A percentile compares a stretch with the other conserved stretches of the same genome.
These are phyloP conservation scores for Ceratobasidium sp. DNA, from an alignment of 1,284 basidiomycete genomes.

Conservation along the genomic window DNA sequence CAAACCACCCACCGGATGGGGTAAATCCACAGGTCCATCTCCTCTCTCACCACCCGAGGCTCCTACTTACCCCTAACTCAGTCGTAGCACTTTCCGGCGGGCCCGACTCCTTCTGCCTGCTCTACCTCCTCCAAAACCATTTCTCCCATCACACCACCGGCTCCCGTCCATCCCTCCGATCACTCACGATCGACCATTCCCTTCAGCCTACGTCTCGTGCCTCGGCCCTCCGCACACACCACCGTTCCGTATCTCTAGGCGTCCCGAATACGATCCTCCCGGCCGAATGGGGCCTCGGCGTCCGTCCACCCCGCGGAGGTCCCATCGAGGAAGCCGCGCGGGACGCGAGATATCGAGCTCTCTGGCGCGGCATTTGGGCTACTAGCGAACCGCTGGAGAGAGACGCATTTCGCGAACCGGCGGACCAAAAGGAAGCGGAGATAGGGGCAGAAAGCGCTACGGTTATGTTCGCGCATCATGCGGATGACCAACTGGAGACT, in stretches of 20 bases:
- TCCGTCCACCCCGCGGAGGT: slow-evolving; percentile 62
- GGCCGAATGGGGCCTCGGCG: slow-evolving; percentile 68
- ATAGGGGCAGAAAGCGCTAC: slow-evolving; percentile 47
- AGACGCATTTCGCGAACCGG: no score
- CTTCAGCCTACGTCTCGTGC: slow-evolving; percentile 68
- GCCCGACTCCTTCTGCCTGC: slow-evolving; percentile 80
- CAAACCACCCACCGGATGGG: slow-evolving; percentile 50
- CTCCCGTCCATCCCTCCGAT: slow-evolving; percentile 59
- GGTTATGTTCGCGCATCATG: slow-evolving; percentile 78
- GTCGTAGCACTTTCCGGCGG: slow-evolving; percentile 83
- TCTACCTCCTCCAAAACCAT: slow-evolving; percentile 71
- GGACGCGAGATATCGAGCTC: slow-evolving; percentile 67
- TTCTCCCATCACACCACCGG: slow-evolving; percentile 52
- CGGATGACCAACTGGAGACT: slow-evolving; percentile 85
- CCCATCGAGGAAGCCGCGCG: slow-evolving; percentile 71
- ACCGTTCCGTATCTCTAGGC: slow-evolving; percentile 62
- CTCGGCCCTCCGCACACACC: slow-evolving; percentile 68
- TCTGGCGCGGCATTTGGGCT: slow-evolving; percentile 67
- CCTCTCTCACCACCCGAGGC: background rate
- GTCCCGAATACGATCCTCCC: slow-evolving; percentile 63
- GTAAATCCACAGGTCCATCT: slow-evolving; percentile 44
- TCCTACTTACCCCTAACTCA: slow-evolving; percentile 53
- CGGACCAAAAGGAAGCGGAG: no score
- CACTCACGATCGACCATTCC: slow-evolving; percentile 75
- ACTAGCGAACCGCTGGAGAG: no score